These are phyloP conservation scores for Calonectria leucothoes DNA, from an alignment of 2,329 filamentous ascomycete genomes.

Conservation along the genomic window DNA sequence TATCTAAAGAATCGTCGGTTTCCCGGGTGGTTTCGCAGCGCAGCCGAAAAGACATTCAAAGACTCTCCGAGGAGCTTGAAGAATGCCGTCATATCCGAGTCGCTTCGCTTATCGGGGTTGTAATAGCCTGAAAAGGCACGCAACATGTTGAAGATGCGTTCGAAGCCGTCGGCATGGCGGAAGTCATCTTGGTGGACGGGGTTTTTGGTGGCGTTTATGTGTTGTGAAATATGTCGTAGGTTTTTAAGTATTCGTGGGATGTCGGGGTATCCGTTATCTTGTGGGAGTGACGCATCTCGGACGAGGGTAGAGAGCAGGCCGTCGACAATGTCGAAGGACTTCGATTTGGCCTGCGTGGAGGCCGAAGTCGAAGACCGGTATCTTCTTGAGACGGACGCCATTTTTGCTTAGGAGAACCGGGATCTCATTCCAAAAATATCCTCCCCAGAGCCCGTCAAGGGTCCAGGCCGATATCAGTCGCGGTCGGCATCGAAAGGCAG, in stretches of 20 bases:
- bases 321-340: conserved; percentile 70
- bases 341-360: conserved; percentile 67
- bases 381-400: conserved; percentile 65
- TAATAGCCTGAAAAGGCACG: conserved; percentile 81
- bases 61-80: conserved; percentile 78
- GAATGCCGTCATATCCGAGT: conserved; percentile 72
- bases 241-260: conserved; percentile 62
- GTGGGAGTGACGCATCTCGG: conserved; percentile 45
- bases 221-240: conserved; percentile 75
- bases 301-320: conserved; percentile 62
- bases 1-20: conserved; percentile 90
- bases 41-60: conserved; percentile 80
- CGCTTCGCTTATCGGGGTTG: conserved; percentile 70
- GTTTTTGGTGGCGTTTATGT: conserved; percentile 62
- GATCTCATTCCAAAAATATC: conserved; percentile 42
- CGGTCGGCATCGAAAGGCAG: conserved; percentile 49
- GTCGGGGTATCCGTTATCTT: conserved; percentile 59
- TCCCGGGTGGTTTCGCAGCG: conserved; percentile 82
- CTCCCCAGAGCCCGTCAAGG: conserved; percentile 51
- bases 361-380: conserved; percentile 74
- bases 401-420: conserved; percentile 47
- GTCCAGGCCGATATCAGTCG: conserved; percentile 47
- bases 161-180: conserved; percentile 82
- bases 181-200: conserved; percentile 80
- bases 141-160: conserved; percentile 76